Conservation (phyloP, 2,329 filamentous ascomycete species). For the Mycosphaerella sp. region DNA sequence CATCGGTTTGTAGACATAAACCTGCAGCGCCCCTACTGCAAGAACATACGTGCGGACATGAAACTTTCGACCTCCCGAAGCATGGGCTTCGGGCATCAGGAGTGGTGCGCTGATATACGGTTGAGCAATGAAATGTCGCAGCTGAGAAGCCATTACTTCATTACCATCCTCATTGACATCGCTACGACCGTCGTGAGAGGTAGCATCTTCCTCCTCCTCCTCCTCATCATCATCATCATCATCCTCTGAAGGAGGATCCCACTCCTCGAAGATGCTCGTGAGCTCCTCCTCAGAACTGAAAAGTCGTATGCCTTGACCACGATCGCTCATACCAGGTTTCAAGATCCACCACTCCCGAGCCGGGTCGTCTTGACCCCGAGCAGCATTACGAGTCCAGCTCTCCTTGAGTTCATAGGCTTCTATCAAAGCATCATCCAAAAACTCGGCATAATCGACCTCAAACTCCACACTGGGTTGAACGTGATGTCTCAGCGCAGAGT, state of each 20-base stretch:
- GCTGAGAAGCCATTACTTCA: slow-evolving; percentile 74
- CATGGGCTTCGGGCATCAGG: slow-evolving; percentile 50
- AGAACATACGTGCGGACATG: slow-evolving; percentile 91
- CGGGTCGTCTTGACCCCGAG: slow-evolving; percentile 28
- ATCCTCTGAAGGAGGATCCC: slow-evolving; percentile 70
- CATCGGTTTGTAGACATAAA: slow-evolving; percentile 87
- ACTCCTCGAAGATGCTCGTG: slow-evolving; percentile 81
- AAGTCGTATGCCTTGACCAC: slow-evolving; percentile 84
- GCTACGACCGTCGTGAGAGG: slow-evolving; percentile 8
- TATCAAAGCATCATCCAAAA: slow-evolving; percentile 84
- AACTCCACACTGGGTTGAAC: slow-evolving; percentile 77
- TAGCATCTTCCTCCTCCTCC: slow-evolving; percentile 46
- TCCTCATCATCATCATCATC: slow-evolving; percentile 39
- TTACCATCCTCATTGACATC: slow-evolving; percentile 35
- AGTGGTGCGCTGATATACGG: slow-evolving; percentile 89
- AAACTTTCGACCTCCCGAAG: slow-evolving; percentile 66
- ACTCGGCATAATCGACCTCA: slow-evolving; percentile 94
- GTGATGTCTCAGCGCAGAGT: slow-evolving; percentile 60
- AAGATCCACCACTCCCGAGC: slow-evolving; percentile 86
- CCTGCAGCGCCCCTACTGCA: slow-evolving; percentile 66
- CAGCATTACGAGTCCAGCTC: slow-evolving; percentile 64
- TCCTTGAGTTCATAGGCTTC: slow-evolving; percentile 78
- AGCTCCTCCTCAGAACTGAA: slow-evolving; percentile 82
- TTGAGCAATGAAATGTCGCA: slow-evolving; percentile 93
- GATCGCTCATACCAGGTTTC: slow-evolving; percentile 95